These are phyloP conservation scores for Komagataella pseudopastoris DNA, from an alignment of 805 yeast genomes.

Conservation along the genomic window DNA sequence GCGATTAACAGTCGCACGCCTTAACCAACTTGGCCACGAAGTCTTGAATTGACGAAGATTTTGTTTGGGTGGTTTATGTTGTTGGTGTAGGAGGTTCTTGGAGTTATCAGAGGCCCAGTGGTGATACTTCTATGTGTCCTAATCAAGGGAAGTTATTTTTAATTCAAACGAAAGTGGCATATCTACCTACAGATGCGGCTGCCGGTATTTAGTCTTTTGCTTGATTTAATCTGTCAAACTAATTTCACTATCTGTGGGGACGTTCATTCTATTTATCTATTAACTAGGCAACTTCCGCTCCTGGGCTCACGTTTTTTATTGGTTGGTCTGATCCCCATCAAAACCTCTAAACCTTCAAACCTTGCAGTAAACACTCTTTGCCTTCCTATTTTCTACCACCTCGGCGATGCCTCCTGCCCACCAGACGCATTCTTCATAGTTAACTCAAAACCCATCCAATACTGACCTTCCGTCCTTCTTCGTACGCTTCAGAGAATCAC, in stretches of 20 bases:
- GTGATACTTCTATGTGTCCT: background rate
- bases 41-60: slow-evolving; percentile 12
- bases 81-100: background rate
- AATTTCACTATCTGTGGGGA: no score
- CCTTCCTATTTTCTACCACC: background rate
- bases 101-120: background rate
- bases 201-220: no score
- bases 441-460: no score
- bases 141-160: no score
- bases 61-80: background rate
- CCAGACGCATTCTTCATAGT: background rate
- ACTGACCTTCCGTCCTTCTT: no score
- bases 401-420: background rate
- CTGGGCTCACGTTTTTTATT: background rate
- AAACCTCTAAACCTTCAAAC: no score
- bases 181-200: no score
- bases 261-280: no score
- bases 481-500: no score
- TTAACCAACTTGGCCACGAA: slow-evolving; percentile 46
- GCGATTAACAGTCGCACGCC: slow-evolving; percentile 57
- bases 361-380: background rate
- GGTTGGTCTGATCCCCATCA: background rate
- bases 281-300: no score
- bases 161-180: no score
- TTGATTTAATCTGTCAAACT: no score